A percentile compares a stretch with the other conserved stretches of the same genome.
These are phyloP conservation scores for Endogone sp. DNA, from an alignment of 192 early-diverging fungal species.

Conservation along the genomic window DNA sequence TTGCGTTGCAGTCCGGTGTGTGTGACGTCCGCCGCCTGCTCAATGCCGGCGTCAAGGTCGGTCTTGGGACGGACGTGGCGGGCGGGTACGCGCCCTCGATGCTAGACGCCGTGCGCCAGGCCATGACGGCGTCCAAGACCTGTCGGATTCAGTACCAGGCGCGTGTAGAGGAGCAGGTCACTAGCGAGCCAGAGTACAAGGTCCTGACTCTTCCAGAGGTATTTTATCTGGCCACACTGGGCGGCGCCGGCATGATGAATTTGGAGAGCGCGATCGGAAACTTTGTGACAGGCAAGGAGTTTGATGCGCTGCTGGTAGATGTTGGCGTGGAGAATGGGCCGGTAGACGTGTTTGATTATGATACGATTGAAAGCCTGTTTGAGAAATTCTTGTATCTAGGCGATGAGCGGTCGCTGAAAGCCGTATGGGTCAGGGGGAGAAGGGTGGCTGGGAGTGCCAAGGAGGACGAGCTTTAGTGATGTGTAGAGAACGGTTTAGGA, in stretches of 20 bases:
- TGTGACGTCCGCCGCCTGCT: conserved; percentile 77
- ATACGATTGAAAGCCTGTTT: conserved; percentile 48
- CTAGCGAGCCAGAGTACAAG: conserved; percentile 22
- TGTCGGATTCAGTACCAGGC: conserved; percentile 28
- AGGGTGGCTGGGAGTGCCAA: conserved; percentile 31
- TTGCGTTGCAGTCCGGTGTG: conserved; percentile 75
- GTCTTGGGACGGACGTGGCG: conserved; percentile 90
- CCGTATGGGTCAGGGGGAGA: conserved; percentile 80
- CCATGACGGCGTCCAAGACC: conserved; percentile 72
- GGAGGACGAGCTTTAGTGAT: not conserved
- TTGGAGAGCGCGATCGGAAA: conserved; percentile 74
- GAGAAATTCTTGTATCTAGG: conserved; percentile 92
- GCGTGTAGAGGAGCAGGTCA: conserved; percentile 6
- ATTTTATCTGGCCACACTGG: conserved; percentile 86
- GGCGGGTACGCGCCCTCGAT: conserved; percentile 87
- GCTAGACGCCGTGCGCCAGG: conserved; percentile 81
- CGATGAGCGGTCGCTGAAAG: conserved; percentile 79
- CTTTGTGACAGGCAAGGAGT: conserved; percentile 80
- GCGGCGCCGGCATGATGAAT: conserved; percentile 81
- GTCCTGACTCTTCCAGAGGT: conserved; percentile 66
- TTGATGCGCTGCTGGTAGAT: conserved; percentile 87
- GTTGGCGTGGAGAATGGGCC: conserved; percentile 29
- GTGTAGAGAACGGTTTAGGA: too few relatives aligned
- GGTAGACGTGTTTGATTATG: conserved; percentile 65
- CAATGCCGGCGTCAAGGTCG: conserved; percentile 73